Percentiles rank a stretch among this genome's conserved stretches.
phyloP scores from a whole-genome alignment of 2,329 filamentous ascomycete species.

The Raffaelea deltoideospora region DNA sequence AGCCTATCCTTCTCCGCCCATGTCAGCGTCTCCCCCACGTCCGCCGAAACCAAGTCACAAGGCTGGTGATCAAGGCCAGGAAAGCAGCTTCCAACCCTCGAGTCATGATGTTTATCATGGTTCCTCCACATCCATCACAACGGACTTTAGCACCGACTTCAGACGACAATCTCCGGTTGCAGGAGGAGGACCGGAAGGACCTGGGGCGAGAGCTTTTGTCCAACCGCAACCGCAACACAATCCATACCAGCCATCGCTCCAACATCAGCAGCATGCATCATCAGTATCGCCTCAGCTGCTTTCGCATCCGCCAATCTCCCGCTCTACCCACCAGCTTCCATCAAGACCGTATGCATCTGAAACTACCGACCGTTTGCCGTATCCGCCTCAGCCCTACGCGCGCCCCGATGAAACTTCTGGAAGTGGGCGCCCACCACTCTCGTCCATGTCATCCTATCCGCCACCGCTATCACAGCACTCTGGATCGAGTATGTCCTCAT shows the following conservation, averaged over 20 bases:
- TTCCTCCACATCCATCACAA: conserved; percentile 8
- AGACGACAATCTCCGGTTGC: conserved; percentile 11
- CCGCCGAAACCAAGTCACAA: conserved; percentile 44
- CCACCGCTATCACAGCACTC: conserved; percentile 15
- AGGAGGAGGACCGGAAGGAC: too few relatives aligned
- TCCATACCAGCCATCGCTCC: not conserved
- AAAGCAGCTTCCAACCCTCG: conserved; percentile 26
- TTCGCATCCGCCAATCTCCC: not conserved
- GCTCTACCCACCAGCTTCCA: not conserved
- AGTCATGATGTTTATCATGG: conserved; percentile 37
- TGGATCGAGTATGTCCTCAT: conserved; percentile 16
- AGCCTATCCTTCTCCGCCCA: conserved; percentile 59
- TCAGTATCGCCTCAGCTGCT: not conserved
- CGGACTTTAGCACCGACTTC: conserved; percentile 16
- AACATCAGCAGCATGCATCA: not conserved
- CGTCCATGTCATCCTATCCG: conserved; percentile 13
- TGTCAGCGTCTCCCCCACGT: conserved; percentile 53
- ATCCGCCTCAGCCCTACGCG: conserved; percentile 21
- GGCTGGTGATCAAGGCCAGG: conserved; percentile 38
- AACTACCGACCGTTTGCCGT: conserved; percentile 22
- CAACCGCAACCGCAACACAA: conserved; percentile 2
- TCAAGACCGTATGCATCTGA: conserved; percentile 23
- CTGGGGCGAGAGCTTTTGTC: too few relatives aligned
- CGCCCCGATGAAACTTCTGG: conserved; percentile 18
- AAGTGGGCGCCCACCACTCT: conserved; percentile 14